Evolutionary conservation across 202 grass and related monocot species (phyloP).

Genomic region (Bolboschoenoplectus hybrid): DNA sequence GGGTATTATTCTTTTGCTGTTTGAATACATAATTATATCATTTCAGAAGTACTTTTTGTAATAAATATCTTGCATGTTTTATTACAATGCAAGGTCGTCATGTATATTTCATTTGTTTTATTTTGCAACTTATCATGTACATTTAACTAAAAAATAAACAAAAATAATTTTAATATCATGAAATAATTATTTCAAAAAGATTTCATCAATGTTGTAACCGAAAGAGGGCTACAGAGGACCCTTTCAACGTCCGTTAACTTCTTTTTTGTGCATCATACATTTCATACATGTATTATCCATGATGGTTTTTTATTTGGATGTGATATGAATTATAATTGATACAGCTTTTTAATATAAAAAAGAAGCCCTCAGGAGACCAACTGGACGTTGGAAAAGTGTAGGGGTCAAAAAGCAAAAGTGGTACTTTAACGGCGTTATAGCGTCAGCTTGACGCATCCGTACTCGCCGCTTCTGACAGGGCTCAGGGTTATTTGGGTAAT

Average conservation of each 20-base stretch:
- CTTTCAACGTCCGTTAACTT: background rate
- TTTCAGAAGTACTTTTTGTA: too few species aligned
- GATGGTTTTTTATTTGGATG: background rate
- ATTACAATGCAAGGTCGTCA: too few species aligned
- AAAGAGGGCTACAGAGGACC: too few species aligned
- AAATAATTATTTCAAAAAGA: background rate
- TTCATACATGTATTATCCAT: background rate
- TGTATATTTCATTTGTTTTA: background rate
- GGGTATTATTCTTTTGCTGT: background rate
- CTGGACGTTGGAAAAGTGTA: slow-evolving; percentile 30
- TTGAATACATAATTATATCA: too few species aligned
- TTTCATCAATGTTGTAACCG: background rate
- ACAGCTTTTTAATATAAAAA: background rate
- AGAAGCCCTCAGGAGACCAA: slow-evolving; percentile 8
- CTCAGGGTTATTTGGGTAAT: slow-evolving; percentile 39
- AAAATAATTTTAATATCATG: background rate
- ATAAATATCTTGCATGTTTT: too few species aligned
- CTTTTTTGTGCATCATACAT: background rate
- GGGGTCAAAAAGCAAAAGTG: slow-evolving; percentile 34
- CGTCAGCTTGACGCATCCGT: slow-evolving; percentile 34
- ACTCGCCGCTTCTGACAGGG: background rate
- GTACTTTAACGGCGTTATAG: slow-evolving; percentile 40
- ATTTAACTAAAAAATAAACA: background rate
- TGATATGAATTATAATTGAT: background rate
- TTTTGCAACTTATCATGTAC: background rate